Base-by-base conservation (phyloP, 352 stramenopile genomes). In the Phytophthora megakarya region DNA sequence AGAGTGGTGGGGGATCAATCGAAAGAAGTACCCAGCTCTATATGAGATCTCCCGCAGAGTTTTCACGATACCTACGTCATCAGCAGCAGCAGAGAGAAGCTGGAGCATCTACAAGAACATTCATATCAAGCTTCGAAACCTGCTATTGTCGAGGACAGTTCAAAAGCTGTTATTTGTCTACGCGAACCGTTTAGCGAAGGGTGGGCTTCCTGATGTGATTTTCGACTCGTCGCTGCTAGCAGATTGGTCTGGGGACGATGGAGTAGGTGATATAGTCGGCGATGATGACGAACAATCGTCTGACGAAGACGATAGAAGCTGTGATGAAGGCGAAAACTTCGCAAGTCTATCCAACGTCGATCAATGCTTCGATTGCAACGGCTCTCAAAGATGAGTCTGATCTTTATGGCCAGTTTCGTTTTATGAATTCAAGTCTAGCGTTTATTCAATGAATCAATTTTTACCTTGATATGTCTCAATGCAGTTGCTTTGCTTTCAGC, bases 31-130 rank as follows among this genome's bases (percentile, higher is more conserved):
- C 2, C 43, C 53, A 1, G 33, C 30, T 39, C 53, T 48, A 2
- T 61, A 47, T 47, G n/a, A 53, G 3, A 37, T 61, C 11, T 42
- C 42, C 0, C 32, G 53, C 42, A 54, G 18, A 13, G 10, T 62
- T 39, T 62, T 53, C 15, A 53, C 22, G 28, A 54, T 62, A 5
- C 33, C 53, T 10, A 62, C 32, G 12, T 62, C 53, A 16, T 47
- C 53, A 13, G 53, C 42, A 2, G 30, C 53, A 16, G 22, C 53
- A 18, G 22, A 62, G 47, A 28, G 32, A 47, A 54, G 53, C 18
- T 62, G 53, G 53, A 62, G 53, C 23, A 47, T 48, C 0, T 30
- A 62, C 30, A 62, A 53, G 21, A 54, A 22, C 32, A 52, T 54
- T 7, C 32, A 54, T 25, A 47, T 21, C 23, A 53, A 53, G 9